Percentiles rank a stretch among this genome's conserved stretches.
Evolutionary conservation across 768 basidiomycete genomes (phyloP).

Genomic region (Cyathus striatus): DNA sequence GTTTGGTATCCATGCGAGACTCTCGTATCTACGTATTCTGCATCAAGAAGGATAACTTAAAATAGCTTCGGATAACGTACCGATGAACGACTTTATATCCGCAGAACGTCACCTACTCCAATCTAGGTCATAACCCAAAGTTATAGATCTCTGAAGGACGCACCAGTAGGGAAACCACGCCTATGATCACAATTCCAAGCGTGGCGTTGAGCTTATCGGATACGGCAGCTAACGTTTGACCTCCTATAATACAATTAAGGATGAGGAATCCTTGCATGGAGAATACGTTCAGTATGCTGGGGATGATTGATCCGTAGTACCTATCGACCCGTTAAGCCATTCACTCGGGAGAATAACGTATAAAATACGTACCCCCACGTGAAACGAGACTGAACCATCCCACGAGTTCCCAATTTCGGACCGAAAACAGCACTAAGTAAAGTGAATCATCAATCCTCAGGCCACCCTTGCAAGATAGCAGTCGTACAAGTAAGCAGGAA

Average conservation of each 20-base stretch:
- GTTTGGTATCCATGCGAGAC: conserved; percentile 64
- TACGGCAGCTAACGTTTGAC: conserved; percentile 58
- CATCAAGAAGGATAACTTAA: too few relatives aligned
- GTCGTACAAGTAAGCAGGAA: conserved; percentile 60
- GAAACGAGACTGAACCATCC: conserved; percentile 64
- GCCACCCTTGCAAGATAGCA: not conserved
- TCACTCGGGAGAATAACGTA: not conserved
- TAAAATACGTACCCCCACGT: conserved; percentile 21
- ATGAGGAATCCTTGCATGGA: conserved; percentile 63
- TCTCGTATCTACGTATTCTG: conserved; percentile 38
- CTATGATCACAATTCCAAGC: conserved; percentile 34
- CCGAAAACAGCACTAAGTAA: conserved; percentile 56
- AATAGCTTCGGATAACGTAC: conserved; percentile 34
- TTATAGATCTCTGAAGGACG: too few relatives aligned
- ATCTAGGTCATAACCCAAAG: too few relatives aligned
- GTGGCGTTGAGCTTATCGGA: conserved; percentile 32
- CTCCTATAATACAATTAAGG: conserved; percentile 64
- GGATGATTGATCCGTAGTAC: conserved; percentile 49
- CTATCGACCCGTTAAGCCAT: conserved; percentile 22
- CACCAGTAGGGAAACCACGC: conserved; percentile 30
- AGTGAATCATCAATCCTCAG: not conserved
- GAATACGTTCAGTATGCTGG: conserved; percentile 52
- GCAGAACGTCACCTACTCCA: conserved; percentile 51
- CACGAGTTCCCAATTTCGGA: conserved; percentile 73
- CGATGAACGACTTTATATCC: conserved; percentile 59